A percentile compares a stretch with the other conserved stretches of the same genome.
phyloP scores from a whole-genome alignment of 2,329 filamentous ascomycete genomes.

The Arachnomyces sp. region DNA sequence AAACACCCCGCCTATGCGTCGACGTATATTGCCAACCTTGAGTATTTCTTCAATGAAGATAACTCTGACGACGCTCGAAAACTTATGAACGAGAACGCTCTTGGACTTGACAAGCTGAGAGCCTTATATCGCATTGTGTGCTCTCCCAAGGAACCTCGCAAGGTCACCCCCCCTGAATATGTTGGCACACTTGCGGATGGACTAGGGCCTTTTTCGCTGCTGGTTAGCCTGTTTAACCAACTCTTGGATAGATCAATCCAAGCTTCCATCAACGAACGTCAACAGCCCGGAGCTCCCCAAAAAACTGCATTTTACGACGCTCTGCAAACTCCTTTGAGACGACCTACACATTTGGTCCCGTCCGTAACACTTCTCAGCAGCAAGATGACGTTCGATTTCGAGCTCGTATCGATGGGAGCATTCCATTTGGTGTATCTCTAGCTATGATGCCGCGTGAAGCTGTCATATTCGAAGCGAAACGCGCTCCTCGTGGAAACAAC shows the following conservation, averaged over 20 bases:
- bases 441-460: conserved; percentile 7
- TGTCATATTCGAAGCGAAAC: conserved; percentile 11
- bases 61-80: conserved; percentile 6
- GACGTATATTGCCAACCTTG: conserved; percentile 9
- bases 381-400: conserved; percentile 5
- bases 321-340: conserved; percentile 9
- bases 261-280: conserved; percentile 1
- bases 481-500: neutral
- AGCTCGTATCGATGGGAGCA: conserved; percentile 11
- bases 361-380: conserved; percentile 6
- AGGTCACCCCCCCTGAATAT: conserved; percentile 5
- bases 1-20: conserved; percentile 3
- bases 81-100: conserved; percentile 5
- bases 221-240: conserved; percentile 4
- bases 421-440: conserved; percentile 9
- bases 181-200: conserved; percentile 5
- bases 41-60: conserved; percentile 10
- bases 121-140: conserved; percentile 10
- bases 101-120: conserved; percentile 9
- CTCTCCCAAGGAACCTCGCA: conserved; percentile 4
- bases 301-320: conserved; percentile 1
- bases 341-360: conserved; percentile 10
- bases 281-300: conserved; percentile 1
- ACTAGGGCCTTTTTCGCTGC: conserved; percentile 1
- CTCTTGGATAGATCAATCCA: conserved; percentile 6